A percentile compares a stretch with the other conserved stretches of the same genome.
phyloP scores from a whole-genome alignment of 371 early-diverging fungal genomes.

The Parasitella parasitica region DNA sequence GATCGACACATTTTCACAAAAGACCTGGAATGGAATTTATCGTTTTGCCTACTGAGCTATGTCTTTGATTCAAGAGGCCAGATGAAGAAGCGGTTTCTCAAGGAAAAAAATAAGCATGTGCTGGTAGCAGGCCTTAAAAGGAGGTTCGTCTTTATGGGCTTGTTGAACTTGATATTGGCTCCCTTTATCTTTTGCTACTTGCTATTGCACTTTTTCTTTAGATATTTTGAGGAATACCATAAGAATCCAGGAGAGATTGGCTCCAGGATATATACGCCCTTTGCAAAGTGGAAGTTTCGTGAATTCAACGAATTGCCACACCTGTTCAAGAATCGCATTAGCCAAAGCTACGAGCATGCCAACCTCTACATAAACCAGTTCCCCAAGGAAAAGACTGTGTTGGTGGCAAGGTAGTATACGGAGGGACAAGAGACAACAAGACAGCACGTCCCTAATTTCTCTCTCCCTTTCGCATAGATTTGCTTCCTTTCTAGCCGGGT shows the following conservation, averaged over 20 bases:
- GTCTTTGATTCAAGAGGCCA: slow-evolving; percentile 87
- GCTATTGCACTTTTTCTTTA: slow-evolving; percentile 86
- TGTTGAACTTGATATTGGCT: slow-evolving; percentile 79
- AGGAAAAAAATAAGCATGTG: slow-evolving; percentile 58
- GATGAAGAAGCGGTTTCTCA: slow-evolving; percentile 78
- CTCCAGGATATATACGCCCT: slow-evolving; percentile 81
- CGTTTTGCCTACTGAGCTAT: slow-evolving; percentile 79
- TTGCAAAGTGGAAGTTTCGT: slow-evolving; percentile 90
- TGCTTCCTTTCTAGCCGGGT: slow-evolving; percentile 86
- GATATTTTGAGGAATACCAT: slow-evolving; percentile 92
- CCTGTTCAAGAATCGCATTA: slow-evolving; percentile 76
- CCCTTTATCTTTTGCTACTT: slow-evolving; percentile 88
- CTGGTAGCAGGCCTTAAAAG: slow-evolving; percentile 71
- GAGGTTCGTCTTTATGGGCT: slow-evolving; percentile 86
- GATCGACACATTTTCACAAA: slow-evolving; percentile 69
- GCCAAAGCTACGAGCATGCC: slow-evolving; percentile 70
- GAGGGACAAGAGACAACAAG: neutral
- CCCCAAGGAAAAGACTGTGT: slow-evolving; percentile 77
- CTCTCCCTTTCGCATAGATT: slow-evolving; percentile 55
- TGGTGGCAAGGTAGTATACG: slow-evolving; percentile 68
- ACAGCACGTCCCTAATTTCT: neutral
- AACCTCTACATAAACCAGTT: slow-evolving; percentile 87
- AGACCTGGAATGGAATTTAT: slow-evolving; percentile 91
- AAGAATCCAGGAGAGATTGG: slow-evolving; percentile 84
- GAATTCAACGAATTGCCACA: slow-evolving; percentile 98